Evolutionary conservation across 2,329 filamentous ascomycete species (phyloP), one percentile per base, ranked within the genome.

Genomic region (Aureobasidium sp.): DNA sequence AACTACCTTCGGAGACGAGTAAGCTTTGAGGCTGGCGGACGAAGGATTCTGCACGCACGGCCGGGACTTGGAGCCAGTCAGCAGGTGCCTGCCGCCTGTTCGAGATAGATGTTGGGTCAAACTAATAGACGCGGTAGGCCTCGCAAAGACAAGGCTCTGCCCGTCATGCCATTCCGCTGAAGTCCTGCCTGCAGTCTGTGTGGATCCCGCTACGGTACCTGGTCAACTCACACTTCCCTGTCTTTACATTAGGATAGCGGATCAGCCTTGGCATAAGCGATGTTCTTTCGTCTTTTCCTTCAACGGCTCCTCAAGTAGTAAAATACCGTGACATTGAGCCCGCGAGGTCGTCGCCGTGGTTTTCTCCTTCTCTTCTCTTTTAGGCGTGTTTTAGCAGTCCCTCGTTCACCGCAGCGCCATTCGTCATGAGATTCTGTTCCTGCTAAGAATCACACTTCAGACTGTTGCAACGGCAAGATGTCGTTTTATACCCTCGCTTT

Each of bases 11-110:
- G 39, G 31, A 34, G 41, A 20, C 55, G 27, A 45, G 44, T 51
- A 60, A 60, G 45, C 57, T 60, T 60, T 60, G 44, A 36, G 55
- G 57, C 57, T 60, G 39, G 56, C 56, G 9, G 56, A 14, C 27
- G 44, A 27, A 59, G 56, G 56, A 60, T 60, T 6, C 45, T 60
- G 57, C 57, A 60, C 57, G 57, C 57, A 49, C 57, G 57, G 44
- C 37, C 57, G 45, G 45, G 27, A 39, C 14, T 22, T 51, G 44
- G 36, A 49, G 37, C 57, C 57, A 60, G 57, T 60, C 57, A 60
- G 57, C 57, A 60, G 56, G 56, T 49, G 27, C 27, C 55, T 58
- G 42, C 55, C 55, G 42, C 25, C 42, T 49, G 45, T 51, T 42
- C 25, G 41, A 60, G 45, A 42, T 42, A 42, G 45, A 60, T 39